phyloP scores from a whole-genome alignment of 2,329 filamentous ascomycete genomes.

The Penicillium sp. region DNA sequence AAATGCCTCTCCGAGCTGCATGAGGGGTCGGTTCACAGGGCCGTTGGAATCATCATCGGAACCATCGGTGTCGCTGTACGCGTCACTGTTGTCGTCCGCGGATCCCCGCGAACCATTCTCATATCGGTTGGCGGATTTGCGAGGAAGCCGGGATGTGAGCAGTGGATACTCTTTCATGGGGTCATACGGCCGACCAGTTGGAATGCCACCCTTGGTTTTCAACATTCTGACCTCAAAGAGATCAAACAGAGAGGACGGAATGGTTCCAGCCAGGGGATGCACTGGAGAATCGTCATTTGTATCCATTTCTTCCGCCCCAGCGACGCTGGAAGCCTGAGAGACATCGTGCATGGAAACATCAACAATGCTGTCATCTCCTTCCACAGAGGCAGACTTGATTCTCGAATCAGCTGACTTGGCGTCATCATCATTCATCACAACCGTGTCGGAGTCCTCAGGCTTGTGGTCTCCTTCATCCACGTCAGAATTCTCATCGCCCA shows the following conservation, averaged over 20 bases:
- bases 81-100: constrained; percentile 22
- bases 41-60: constrained; percentile 8
- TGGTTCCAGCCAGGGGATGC: constrained; percentile 46
- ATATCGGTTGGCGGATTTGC: neutral
- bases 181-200: constrained; percentile 63
- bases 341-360: constrained; percentile 78
- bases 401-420: constrained; percentile 63
- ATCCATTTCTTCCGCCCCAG: constrained; percentile 12
- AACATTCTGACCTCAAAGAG: constrained; percentile 74
- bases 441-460: constrained; percentile 59
- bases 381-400: constrained; percentile 70
- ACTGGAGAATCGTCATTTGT: constrained; percentile 42
- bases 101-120: constrained; percentile 8
- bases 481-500: constrained; percentile 48
- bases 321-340: constrained; percentile 28
- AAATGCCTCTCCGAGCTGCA: constrained; percentile 61
- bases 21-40: constrained; percentile 40
- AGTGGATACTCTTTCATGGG: constrained; percentile 55
- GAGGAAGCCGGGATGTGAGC: constrained; percentile 41
- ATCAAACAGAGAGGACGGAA: constrained; percentile 60
- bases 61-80: constrained; percentile 30
- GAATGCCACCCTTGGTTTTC: constrained; percentile 53
- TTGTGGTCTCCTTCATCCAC: constrained; percentile 48
- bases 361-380: constrained; percentile 85
- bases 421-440: constrained; percentile 57